phyloP scores from a whole-genome alignment of 352 stramenopile genomes.

The Phytophthora sojae region DNA sequence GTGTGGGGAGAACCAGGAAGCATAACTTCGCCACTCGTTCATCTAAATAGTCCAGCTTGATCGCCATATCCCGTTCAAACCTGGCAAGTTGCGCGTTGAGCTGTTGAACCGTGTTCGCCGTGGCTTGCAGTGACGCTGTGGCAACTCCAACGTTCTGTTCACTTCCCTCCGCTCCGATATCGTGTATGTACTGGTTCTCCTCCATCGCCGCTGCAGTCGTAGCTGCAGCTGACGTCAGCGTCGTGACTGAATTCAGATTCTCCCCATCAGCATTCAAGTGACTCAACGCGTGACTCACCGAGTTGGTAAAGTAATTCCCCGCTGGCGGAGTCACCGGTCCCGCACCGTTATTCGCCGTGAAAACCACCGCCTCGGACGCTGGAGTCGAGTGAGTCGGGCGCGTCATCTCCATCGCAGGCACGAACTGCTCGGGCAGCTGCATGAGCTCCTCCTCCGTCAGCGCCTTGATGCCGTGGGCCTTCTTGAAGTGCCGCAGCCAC shows the following conservation, averaged over 20 bases:
- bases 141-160: neutral
- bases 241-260: slow-evolving; percentile 3
- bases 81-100: slow-evolving; percentile 54
- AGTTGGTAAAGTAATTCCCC: slow-evolving; percentile 14
- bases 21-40: slow-evolving; percentile 69
- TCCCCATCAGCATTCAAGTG: neutral
- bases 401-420: slow-evolving; percentile 67
- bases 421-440: slow-evolving; percentile 61
- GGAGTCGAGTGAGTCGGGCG: slow-evolving; percentile 2
- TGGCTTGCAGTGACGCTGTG: slow-evolving; percentile 34
- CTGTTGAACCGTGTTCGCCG: slow-evolving; percentile 44
- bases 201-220: slow-evolving; percentile 10
- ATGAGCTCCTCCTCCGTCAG: slow-evolving; percentile 61
- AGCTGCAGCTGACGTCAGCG: neutral
- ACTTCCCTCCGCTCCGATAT: slow-evolving; percentile 8
- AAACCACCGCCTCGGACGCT: neutral
- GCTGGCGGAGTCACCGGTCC: slow-evolving; percentile 2
- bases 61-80: slow-evolving; percentile 60
- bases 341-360: neutral
- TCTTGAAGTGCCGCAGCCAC: slow-evolving; percentile 79
- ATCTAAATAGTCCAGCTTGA: slow-evolving; percentile 74
- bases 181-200: slow-evolving; percentile 17
- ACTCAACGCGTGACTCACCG: neutral
- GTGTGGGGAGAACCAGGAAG: slow-evolving; percentile 47
- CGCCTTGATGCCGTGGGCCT: slow-evolving; percentile 64